These are phyloP conservation scores for Sphagnum magellanicum DNA, from an alignment of 228 moss, liverwort and hornwort genomes.

Conservation along the genomic window DNA sequence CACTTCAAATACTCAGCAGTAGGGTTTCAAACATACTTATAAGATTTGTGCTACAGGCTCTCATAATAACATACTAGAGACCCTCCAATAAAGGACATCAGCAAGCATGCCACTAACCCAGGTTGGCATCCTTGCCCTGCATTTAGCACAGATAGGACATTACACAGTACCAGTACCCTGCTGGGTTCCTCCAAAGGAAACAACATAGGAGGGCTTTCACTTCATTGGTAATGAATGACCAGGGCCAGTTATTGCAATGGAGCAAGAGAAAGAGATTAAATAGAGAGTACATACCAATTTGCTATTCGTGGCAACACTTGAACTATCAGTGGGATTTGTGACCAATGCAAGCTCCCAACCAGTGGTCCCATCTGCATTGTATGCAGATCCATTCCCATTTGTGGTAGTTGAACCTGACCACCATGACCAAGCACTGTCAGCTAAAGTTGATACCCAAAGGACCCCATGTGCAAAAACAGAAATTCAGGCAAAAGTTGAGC, in stretches of 20 bases:
- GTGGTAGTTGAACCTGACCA: conserved; percentile 12
- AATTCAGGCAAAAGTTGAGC: too few relatives aligned
- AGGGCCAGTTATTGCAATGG: background rate
- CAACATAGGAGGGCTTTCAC: too few relatives aligned
- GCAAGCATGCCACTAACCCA: background rate
- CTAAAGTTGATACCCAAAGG: too few relatives aligned
- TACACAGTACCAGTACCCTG: too few relatives aligned
- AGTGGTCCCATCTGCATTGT: conserved; percentile 81
- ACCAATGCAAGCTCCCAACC: conserved; percentile 99
- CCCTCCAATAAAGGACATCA: background rate
- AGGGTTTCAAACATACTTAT: too few relatives aligned
- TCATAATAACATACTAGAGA: too few relatives aligned
- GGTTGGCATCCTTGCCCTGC: too few relatives aligned
- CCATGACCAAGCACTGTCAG: too few relatives aligned
- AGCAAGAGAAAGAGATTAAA: background rate
- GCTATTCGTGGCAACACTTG: conserved; percentile 62
- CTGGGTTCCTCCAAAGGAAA: too few relatives aligned
- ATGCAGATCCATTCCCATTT: conserved; percentile 65
- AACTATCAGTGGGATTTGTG: conserved; percentile 73
- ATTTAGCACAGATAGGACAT: too few relatives aligned
- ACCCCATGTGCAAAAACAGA: too few relatives aligned
- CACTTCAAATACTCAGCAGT: background rate
- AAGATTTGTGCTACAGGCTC: too few relatives aligned
- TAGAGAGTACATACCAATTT: conserved; percentile 61
- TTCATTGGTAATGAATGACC: background rate